These are phyloP conservation scores for Chionographis japonica DNA, from an alignment of 106 monocot species.

Conservation along the genomic window DNA sequence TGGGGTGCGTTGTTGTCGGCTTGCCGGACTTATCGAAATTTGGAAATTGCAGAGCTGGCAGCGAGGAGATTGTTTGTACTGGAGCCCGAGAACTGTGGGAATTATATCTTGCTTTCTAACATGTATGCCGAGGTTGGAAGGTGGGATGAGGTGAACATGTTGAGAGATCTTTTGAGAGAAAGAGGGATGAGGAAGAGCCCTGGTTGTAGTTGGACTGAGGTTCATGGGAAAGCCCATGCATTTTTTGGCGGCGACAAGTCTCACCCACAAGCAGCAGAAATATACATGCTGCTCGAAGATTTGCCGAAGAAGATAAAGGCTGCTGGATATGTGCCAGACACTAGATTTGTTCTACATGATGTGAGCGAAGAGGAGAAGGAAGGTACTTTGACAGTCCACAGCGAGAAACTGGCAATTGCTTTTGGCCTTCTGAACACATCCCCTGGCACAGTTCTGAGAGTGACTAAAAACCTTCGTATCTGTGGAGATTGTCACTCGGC, in stretches of 20 bases:
- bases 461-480: conserved; percentile 24
- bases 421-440: conserved; percentile 18
- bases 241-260: conserved; percentile 42
- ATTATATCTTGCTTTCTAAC: conserved; percentile 63
- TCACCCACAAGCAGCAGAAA: conserved; percentile 37
- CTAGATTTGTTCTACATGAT: conserved; percentile 22
- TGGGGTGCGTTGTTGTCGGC: conserved; percentile 61
- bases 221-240: conserved; percentile 35
- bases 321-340: conserved; percentile 25
- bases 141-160: conserved; percentile 35
- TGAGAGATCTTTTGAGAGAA: conserved; percentile 32
- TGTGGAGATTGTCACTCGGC: conserved; percentile 18
- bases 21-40: conserved; percentile 30
- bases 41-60: conserved; percentile 47
- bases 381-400: conserved; percentile 9
- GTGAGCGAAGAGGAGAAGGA: conserved; percentile 19
- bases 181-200: conserved; percentile 39
- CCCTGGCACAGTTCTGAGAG: conserved; percentile 9
- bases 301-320: conserved; percentile 23
- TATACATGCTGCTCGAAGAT: conserved; percentile 46
- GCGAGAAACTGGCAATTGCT: conserved; percentile 20
- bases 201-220: conserved; percentile 63
- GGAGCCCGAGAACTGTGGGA: conserved; percentile 48
- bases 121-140: conserved; percentile 54
- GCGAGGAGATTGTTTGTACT: conserved; percentile 39